phyloP scores from a whole-genome alignment of 768 basidiomycete species.

The Mycena capillaripes region DNA sequence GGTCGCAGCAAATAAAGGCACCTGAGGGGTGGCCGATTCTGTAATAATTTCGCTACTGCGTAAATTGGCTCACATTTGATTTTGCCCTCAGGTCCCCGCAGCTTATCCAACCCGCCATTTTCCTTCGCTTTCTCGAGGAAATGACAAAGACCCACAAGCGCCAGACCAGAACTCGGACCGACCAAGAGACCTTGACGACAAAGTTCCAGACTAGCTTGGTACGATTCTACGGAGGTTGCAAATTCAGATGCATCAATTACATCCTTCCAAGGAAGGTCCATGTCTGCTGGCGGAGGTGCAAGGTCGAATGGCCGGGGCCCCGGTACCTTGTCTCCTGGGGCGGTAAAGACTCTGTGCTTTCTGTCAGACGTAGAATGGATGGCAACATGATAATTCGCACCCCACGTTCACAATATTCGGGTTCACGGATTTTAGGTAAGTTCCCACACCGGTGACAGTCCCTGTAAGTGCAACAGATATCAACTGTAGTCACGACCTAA shows the following conservation, averaged over 20 bases:
- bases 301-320: constrained; percentile 31
- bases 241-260: constrained; percentile 28
- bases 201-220: constrained; percentile 26
- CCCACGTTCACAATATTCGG: background rate
- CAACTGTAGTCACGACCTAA: background rate
- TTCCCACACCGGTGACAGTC: constrained; percentile 24
- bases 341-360: constrained; percentile 24
- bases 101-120: constrained; percentile 13
- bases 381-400: no score
- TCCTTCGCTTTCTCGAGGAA: constrained; percentile 27
- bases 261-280: constrained; percentile 33
- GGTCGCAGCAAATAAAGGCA: constrained; percentile 33
- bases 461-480: constrained; percentile 14
- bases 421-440: constrained; percentile 25
- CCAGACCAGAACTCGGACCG: constrained; percentile 30
- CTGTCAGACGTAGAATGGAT: background rate
- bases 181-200: constrained; percentile 33
- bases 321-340: constrained; percentile 28
- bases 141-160: constrained; percentile 21
- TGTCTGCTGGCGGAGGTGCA: constrained; percentile 21
- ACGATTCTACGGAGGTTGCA: constrained; percentile 26
- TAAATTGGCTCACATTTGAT: constrained; percentile 22
- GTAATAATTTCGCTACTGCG: background rate
- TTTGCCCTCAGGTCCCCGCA: constrained; percentile 27
- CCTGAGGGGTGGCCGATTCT: constrained; percentile 8